Conservation (phyloP, 2,329 filamentous ascomycete genomes). For the Hirsutella rhossiliensis region DNA sequence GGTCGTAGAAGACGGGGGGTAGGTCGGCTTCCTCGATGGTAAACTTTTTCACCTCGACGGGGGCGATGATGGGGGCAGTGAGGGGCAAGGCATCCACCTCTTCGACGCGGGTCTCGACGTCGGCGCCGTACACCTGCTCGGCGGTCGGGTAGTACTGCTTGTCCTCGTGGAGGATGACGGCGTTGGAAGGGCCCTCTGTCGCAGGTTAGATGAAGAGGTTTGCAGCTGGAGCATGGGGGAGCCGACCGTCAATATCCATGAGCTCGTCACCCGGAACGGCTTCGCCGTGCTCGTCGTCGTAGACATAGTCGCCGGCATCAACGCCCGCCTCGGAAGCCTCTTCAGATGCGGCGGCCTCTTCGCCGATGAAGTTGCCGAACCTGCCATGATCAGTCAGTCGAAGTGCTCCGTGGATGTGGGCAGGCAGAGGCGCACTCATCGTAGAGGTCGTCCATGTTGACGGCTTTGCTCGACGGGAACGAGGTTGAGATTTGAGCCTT, state of each 20-base stretch:
- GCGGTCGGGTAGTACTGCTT: constrained; percentile 99
- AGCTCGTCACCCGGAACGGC: constrained; percentile 67
- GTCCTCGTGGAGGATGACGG: constrained; percentile 95
- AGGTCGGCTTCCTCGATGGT: constrained; percentile 85
- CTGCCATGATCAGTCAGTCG: constrained; percentile 27
- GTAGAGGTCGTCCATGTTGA: constrained; percentile 82
- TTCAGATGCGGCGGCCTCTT: constrained; percentile 70
- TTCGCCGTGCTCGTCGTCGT: constrained; percentile 62
- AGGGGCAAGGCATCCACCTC: constrained; percentile 95
- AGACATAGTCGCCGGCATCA: constrained; percentile 66
- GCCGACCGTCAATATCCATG: constrained; percentile 79
- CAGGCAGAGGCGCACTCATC: constrained; percentile 56
- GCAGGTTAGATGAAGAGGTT: not conserved
- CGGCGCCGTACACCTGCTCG: constrained; percentile 84
- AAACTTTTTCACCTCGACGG: constrained; percentile 92
- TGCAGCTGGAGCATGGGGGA: constrained; percentile 7
- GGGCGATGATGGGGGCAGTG: constrained; percentile 84
- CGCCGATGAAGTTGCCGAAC: constrained; percentile 97
- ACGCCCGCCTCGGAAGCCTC: constrained; percentile 70
- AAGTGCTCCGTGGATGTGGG: not conserved
- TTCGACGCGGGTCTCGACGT: constrained; percentile 91
- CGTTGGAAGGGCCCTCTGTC: constrained; percentile 76
- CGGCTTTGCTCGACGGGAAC: constrained; percentile 4
- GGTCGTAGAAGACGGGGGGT: constrained; percentile 75
- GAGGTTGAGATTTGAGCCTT: constrained; percentile 2